phyloP scores from a whole-genome alignment of 441 rosid genomes.

The Hura crepitans region DNA sequence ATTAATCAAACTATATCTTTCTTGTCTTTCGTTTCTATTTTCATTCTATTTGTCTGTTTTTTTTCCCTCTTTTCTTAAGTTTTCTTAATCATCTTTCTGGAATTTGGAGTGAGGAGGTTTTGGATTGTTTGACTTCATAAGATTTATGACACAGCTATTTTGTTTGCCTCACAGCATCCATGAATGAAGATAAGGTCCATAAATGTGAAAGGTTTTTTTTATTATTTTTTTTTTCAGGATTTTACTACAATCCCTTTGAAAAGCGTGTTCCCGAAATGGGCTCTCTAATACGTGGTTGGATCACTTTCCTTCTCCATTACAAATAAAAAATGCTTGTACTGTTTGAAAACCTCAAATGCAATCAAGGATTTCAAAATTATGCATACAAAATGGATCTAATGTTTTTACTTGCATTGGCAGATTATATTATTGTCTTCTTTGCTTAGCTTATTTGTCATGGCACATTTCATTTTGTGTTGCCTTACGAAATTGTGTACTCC shows the following conservation, averaged over 20 bases:
- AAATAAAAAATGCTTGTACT: not conserved
- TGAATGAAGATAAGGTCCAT: not conserved
- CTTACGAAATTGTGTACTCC: conserved; percentile 6
- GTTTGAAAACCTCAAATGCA: not conserved
- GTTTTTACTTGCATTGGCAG: not conserved
- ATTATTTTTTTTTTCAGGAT: not conserved
- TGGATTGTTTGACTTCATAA: not conserved
- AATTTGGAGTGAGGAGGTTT: not conserved
- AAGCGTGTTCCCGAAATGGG: not conserved
- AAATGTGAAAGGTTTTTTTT: not conserved
- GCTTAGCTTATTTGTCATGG: not conserved
- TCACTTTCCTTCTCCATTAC: not conserved
- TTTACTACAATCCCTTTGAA: not conserved
- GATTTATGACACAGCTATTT: not conserved
- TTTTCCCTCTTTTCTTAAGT: not conserved
- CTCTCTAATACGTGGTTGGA: not conserved
- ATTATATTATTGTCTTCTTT: not conserved
- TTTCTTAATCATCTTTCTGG: not conserved
- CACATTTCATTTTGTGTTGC: not conserved
- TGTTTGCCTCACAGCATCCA: not conserved
- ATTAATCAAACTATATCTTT: not conserved
- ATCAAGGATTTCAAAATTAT: not conserved
- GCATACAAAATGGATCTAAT: not conserved
- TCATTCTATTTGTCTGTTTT: not conserved
- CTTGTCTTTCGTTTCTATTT: not conserved